Base-by-base conservation (phyloP, 2,329 filamentous ascomycete genomes). In the Rhynchosporium secalis region DNA sequence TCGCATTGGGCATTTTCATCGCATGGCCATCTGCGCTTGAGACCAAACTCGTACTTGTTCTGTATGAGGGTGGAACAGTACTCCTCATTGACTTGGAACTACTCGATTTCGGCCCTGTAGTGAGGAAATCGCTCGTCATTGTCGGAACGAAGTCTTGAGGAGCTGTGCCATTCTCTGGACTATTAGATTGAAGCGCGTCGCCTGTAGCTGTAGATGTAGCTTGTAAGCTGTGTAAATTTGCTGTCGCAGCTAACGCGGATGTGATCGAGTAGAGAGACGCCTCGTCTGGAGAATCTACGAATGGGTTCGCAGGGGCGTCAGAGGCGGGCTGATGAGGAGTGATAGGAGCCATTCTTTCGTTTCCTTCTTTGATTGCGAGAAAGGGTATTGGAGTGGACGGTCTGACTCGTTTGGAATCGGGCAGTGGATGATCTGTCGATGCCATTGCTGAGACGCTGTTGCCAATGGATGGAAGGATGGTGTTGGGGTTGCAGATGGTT, bases 401-500 rank as follows among this genome's bases (percentile, higher is more conserved):
- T 15, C 28, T 51, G 13, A 45, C 28, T 40, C 6, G 36, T 8
- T 52, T 36, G 3, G 57, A 15, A 15, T 52, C 36, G 36, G 36
- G 12, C 4, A 52, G 43, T 20, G 38, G 38, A 10, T 36, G 28
- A 13, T 20, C 45, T 15, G 8, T 26, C 43, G 57, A 52, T 10
- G 47, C 57, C 57, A 59, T 58, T 10, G 26, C 43, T 20, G 28
- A 9, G n/a, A 33, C 40, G 28, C 26, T 33, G 40, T 20, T 15
- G 20, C 40, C 28, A 33, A 31, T 3, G 15, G 10, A 56, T 38
- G 41, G 26, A 20, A 4, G 6, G 8, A 40, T 26, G 52, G 12
- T 46, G 40, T 10, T 40, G 57, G 45, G 36, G 57, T 52, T 45
- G 57, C 13, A 59, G 38, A 26, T 59, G 4, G 38, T 13, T 13